These are phyloP conservation scores for Chlorella variabilis DNA, from an alignment of 163 green algal species.

Conservation along the genomic window DNA sequence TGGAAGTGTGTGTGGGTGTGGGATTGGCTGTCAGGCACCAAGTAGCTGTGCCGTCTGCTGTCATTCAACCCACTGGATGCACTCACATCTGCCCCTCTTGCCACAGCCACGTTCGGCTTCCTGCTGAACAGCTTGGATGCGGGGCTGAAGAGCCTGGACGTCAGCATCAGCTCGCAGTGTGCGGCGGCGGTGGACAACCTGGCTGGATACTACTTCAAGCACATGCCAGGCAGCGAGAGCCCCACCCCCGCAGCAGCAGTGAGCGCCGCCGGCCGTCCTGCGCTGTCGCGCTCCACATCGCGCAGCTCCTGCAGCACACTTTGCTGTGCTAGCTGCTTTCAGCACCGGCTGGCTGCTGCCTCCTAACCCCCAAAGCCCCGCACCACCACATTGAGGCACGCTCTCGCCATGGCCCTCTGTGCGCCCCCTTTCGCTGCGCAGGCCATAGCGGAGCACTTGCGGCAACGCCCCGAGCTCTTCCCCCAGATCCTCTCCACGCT, in stretches of 20 bases:
- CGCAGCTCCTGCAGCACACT: not conserved
- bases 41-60: too few species aligned
- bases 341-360: too few species aligned
- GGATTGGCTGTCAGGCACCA: too few species aligned
- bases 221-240: constrained; percentile 56
- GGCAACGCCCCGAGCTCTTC: constrained; percentile 57
- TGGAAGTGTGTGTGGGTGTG: too few species aligned
- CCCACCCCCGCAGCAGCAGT: constrained; percentile 53
- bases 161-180: constrained; percentile 82
- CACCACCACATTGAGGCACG: too few species aligned
- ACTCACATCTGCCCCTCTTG: not conserved
- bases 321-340: too few species aligned
- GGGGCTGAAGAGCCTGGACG: constrained; percentile 92
- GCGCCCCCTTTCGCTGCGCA: too few species aligned
- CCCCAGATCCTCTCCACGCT: constrained; percentile 77
- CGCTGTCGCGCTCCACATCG: too few species aligned
- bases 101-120: constrained; percentile 83
- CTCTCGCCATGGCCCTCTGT: too few species aligned
- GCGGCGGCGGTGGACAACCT: constrained; percentile 94
- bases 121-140: constrained; percentile 85
- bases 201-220: constrained; percentile 92
- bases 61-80: too few species aligned
- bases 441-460: constrained; percentile 78
- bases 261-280: not conserved
- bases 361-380: too few species aligned